A percentile compares a stretch with the other conserved stretches of the same genome.
phyloP scores from a whole-genome alignment of 1,284 basidiomycete genomes.

The Cutaneotrichosporon daszewskae region DNA sequence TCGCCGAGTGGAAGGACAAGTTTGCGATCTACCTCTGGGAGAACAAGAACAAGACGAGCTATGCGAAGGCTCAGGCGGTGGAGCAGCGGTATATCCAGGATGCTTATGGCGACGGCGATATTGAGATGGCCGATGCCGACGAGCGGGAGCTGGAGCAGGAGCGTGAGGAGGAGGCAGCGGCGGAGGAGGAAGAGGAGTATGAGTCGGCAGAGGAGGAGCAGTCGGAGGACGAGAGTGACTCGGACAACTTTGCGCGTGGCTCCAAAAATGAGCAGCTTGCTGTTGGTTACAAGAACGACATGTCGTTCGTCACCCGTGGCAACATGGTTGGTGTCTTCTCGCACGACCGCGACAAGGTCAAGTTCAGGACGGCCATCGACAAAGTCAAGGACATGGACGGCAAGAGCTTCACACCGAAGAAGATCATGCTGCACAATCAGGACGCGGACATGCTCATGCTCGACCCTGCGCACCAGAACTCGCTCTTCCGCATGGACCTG shows the following conservation, averaged over 20 bases:
- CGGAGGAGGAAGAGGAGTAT: constrained; percentile 47
- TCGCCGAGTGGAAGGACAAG: constrained; percentile 59
- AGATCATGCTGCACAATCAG: constrained; percentile 98
- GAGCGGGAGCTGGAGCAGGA: constrained; percentile 37
- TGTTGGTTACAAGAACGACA: constrained; percentile 92
- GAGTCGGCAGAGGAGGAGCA: constrained; percentile 56
- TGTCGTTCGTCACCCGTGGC: constrained; percentile 92
- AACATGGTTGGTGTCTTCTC: constrained; percentile 97
- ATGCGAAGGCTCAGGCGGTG: constrained; percentile 76
- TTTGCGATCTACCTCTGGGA: constrained; percentile 80
- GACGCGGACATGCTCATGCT: constrained; percentile 93
- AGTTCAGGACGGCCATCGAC: constrained; percentile 83
- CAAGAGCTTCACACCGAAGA: constrained; percentile 75
- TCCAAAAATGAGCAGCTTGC: constrained; percentile 86
- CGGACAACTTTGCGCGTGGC: constrained; percentile 49
- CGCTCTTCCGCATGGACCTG: constrained; percentile 87
- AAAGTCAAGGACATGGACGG: constrained; percentile 76
- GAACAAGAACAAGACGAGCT: constrained; percentile 65
- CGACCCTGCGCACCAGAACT: constrained; percentile 76
- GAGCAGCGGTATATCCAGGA: constrained; percentile 60
- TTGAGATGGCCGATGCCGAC: constrained; percentile 68
- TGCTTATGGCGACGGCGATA: constrained; percentile 65
- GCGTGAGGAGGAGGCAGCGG: constrained; percentile 52
- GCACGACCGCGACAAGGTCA: constrained; percentile 71
- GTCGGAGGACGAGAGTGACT: constrained; percentile 52